Conservation (phyloP, 1,284 basidiomycete species). For the Apiotrichum domesticum region DNA sequence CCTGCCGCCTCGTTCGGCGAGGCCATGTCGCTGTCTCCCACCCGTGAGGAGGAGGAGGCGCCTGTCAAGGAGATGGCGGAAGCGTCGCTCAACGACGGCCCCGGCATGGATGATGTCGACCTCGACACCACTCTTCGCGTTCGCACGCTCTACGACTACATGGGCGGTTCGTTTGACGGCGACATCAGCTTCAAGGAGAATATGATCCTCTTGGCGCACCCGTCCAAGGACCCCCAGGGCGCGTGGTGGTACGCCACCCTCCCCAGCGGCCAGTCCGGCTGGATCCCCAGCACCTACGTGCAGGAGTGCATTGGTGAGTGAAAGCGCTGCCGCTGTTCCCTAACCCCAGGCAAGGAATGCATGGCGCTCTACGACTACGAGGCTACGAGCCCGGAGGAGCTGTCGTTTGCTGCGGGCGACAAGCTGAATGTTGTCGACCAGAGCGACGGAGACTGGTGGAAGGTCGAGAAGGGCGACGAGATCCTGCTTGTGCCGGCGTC, state of each 20-base stretch:
- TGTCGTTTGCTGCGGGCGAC: conserved; percentile 75
- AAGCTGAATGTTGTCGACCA: conserved; percentile 68
- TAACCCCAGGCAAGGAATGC: conserved; percentile 7
- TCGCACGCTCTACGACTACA: conserved; percentile 73
- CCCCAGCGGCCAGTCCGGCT: conserved; percentile 64
- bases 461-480: conserved; percentile 72
- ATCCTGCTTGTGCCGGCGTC: conserved; percentile 83
- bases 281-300: conserved; percentile 89
- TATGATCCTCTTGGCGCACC: conserved; percentile 69
- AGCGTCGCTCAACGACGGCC: conserved; percentile 8
- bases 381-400: conserved; percentile 64
- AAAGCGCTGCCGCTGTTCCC: not conserved
- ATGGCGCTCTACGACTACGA: conserved; percentile 71
- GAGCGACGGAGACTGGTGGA: conserved; percentile 85
- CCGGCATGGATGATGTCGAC: conserved; percentile 19
- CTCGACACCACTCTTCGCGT: conserved; percentile 53
- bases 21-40: conserved; percentile 21
- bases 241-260: conserved; percentile 85
- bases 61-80: not conserved
- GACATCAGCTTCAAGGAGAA: conserved; percentile 89
- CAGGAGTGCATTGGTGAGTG: conserved; percentile 63
- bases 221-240: conserved; percentile 63
- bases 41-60: conserved; percentile 26
- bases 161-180: conserved; percentile 74
- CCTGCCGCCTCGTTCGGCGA: conserved; percentile 26